These are phyloP conservation scores for Starmerella vaccinii DNA, from an alignment of 805 yeast genomes.

Conservation along the genomic window DNA sequence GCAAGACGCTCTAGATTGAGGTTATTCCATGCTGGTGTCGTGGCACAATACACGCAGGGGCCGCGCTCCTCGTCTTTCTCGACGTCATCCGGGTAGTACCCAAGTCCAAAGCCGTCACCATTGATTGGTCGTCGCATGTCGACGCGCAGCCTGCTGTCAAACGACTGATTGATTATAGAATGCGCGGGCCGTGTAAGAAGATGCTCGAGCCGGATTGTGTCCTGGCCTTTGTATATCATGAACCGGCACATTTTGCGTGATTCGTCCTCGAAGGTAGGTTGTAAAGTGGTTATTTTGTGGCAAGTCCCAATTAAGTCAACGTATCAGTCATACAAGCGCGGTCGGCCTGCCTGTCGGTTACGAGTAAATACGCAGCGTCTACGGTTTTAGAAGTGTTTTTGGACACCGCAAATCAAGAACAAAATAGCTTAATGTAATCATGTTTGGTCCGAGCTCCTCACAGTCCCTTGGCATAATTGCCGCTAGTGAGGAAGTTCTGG, in stretches of 20 bases:
- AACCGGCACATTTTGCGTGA: constrained; percentile 67
- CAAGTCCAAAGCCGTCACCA: constrained; percentile 98
- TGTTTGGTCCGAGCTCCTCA: constrained; percentile 35
- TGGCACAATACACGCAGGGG: constrained; percentile 90
- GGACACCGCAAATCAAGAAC: no score
- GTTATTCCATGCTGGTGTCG: constrained; percentile 93
- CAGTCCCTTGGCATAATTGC: constrained; percentile 82
- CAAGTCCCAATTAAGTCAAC: neutral
- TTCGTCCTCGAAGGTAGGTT: neutral
- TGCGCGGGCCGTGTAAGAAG: constrained; percentile 91
- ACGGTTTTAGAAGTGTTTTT: no score
- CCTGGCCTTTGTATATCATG: constrained; percentile 82
- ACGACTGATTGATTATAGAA: constrained; percentile 91
- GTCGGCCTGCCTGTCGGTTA: no score
- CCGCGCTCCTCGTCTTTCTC: constrained; percentile 47
- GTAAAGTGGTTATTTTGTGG: neutral
- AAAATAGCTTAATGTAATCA: no score
- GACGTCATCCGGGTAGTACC: constrained; percentile 61
- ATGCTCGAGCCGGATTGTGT: constrained; percentile 76
- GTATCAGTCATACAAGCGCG: no score
- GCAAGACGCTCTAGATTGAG: constrained; percentile 77
- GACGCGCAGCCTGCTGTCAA: constrained; percentile 75
- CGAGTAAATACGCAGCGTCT: neutral
- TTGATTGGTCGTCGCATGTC: constrained; percentile 88
- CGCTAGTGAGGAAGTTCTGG: constrained; percentile 62